Evolutionary conservation across 768 basidiomycete species (phyloP), one percentile per base, ranked within the genome.

Genomic region (Macrolepiota albuminosa): DNA sequence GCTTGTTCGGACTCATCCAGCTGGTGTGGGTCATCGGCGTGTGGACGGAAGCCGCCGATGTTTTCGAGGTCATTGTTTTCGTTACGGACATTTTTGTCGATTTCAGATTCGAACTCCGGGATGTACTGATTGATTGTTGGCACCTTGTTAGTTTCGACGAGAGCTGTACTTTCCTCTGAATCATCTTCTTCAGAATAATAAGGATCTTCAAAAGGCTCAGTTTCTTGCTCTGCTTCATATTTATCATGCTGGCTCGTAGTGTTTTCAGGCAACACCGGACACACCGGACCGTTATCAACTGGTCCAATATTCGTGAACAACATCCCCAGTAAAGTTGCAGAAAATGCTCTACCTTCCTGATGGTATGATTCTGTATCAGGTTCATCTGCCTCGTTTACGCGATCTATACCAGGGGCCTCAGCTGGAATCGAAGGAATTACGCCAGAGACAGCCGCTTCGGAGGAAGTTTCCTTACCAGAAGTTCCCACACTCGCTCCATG

Each of bases 211-310:
- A 11, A n/a, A 21, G 29, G n/a, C n/a, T 54, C 40, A 21, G 39
- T 31, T 43, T 33, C 61, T 21, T 59, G 61, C 18, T 70, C 63
- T 18, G 61, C 40, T 13, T 69, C 56, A 18, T 66, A 61, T 31
- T 37, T 40, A 21, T 57, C 56, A 47, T 55, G 42, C n/a, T 49
- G n/a, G 18, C 56, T 61, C 29, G 33, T 11, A 40, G 4, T 7
- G 13, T 60, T 62, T 34, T 53, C 37, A 9, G 24, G 52, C 9
- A 37, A 16, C 4, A 10, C 26, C 42, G 58, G 14, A 46, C 18
- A 16, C 4, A 10, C 26, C 42, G 58, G 14, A 46, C 18, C 43
- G 10, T 37, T 36, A 8, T 45, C 58, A 13, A 39, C 39, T 54
- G 2, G 4, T 10, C 46, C 24, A 4, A 13, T n/a, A 16, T 31